A percentile compares a stretch with the other conserved stretches of the same genome.
Evolutionary conservation across 2,329 filamentous ascomycete species (phyloP).

Genomic region (Mollisiaceae sp.): DNA sequence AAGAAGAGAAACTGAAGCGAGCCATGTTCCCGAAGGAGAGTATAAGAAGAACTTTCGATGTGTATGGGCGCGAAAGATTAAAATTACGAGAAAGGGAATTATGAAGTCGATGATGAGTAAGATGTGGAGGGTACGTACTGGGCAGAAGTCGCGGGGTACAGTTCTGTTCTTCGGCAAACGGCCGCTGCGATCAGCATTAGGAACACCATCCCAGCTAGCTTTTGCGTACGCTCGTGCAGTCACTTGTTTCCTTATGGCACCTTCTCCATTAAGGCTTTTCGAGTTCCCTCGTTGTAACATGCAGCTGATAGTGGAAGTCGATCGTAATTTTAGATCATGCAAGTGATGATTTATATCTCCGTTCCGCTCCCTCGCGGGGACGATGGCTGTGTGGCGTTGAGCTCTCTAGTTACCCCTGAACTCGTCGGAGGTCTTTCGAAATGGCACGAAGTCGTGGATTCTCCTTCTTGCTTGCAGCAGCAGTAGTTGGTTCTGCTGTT

Average conservation of each 20-base stretch:
- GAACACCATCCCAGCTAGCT: slow-evolving; percentile 8
- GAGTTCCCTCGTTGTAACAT: slow-evolving; percentile 14
- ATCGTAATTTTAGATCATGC: slow-evolving; percentile 23
- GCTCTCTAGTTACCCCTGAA: neutral
- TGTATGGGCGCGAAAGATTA: neutral
- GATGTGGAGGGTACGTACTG: slow-evolving; percentile 6
- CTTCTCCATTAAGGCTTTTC: slow-evolving; percentile 22
- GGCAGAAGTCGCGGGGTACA: slow-evolving; percentile 13
- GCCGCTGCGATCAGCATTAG: neutral
- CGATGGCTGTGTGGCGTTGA: slow-evolving; percentile 20
- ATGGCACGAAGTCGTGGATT: slow-evolving; percentile 22
- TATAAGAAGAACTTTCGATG: neutral
- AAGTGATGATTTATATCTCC: slow-evolving; percentile 23
- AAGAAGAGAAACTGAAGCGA: neutral
- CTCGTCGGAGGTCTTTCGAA: neutral
- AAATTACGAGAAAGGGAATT: slow-evolving; percentile 4
- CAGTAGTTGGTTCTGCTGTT: slow-evolving; percentile 8
- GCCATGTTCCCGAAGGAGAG: neutral
- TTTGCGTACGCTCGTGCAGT: slow-evolving; percentile 3
- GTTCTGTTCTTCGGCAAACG: neutral
- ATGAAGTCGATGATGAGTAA: slow-evolving; percentile 10
- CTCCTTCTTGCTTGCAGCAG: slow-evolving; percentile 7
- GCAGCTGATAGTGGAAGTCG: slow-evolving; percentile 15
- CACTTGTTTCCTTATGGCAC: slow-evolving; percentile 10
- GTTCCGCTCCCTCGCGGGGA: slow-evolving; percentile 4